Base-by-base conservation (phyloP, 495 filamentous ascomycete genomes). In the Cercophora samala region DNA sequence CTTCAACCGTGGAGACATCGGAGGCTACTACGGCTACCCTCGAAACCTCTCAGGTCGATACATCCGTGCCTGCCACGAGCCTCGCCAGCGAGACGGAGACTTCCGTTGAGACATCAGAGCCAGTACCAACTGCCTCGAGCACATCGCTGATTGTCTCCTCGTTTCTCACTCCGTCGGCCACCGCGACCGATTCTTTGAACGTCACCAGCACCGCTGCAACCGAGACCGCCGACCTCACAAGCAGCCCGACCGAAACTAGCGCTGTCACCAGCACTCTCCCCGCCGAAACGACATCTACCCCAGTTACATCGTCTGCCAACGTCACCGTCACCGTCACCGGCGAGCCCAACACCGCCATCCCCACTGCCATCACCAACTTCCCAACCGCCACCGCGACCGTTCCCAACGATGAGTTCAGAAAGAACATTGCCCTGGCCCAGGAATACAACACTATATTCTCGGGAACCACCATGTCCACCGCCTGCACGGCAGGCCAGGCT, bases 391-490 rank as follows among this genome's bases (percentile, higher is more conserved):
- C 76, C 4, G 69, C 69, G 21, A 80, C 74, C 1, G 74, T 83
- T 17, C 71, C 76, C 9, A 71, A 77, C 17, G 66, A 75, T 13
- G 69, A 72, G n/a, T 74, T 76, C 56, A 70, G 71, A 22, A 60
- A 62, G 29, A 83, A 83, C 67, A 66, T 79, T 13, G 69, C 70
- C 24, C 58, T 71, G 25, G 81, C 81, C n/a, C 73, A 74, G 24
- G 55, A 68, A 3, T 78, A 74, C 66, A 83, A 83, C 65, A 19
- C 64, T 23, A 56, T 79, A 21, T 82, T 78, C 58, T 66, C 74
- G n/a, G 69, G 62, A n/a, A 62, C 82, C n/a, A 79, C 73, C 13
- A 66, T 72, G 25, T 52, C 80, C 21, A 75, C 77, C 0, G 74
- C 76, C 58, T 83, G 81, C 63, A 60, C n/a, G 4, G 24, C 52